Base-by-base conservation (phyloP, 2,329 filamentous ascomycete genomes). In the Alternaria tenuissima region DNA sequence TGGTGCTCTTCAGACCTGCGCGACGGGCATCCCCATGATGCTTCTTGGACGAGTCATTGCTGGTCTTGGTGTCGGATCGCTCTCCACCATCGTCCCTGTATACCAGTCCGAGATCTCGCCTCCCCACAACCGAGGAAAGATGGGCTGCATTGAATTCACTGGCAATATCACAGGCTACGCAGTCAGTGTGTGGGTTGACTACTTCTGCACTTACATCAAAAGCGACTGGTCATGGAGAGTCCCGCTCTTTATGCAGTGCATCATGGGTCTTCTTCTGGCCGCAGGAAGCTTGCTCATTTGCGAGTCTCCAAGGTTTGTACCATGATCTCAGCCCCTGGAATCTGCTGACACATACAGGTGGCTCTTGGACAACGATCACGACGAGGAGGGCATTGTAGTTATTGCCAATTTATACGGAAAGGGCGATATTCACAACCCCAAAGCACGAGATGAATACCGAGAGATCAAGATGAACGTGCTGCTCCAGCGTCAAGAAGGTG, bases 381-480 rank as follows among this genome's bases (percentile, higher is more conserved):
- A 99, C 74, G 95, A 99, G 78, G 95, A 99, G 79, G 95, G 95
- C 54, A 97, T 99, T 80, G 90, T 97, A 28, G 95, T 99, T 49
- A 98, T 99, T 81, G 95, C 95, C 61, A 98, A 98, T 76, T 85
- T 99, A 7, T 98, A 98, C 74, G 95, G 95, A 56, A 93, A 91
- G 74, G 95, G 95, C 62, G 95, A 99, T 77, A 94, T 98, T 62
- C 94, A 97, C 80, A 92, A 97, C 77, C 82, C 90, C 60, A 95
- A 96, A 79, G 95, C 95, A 2, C 89, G 94, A 59, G 94, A 97
- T 57, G 95, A 99, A 79, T 99, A 96, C 80, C 92, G 94, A 71
- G 95, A 98, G 74, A 99, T 99, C 83, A 99, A 99, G 84, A 97
- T 97, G 92, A 90, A 94, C 72, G 95, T 99, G 30, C 86, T 99